phyloP scores from a whole-genome alignment of 2,329 filamentous ascomycete species.

The Teratosphaeria viscida region DNA sequence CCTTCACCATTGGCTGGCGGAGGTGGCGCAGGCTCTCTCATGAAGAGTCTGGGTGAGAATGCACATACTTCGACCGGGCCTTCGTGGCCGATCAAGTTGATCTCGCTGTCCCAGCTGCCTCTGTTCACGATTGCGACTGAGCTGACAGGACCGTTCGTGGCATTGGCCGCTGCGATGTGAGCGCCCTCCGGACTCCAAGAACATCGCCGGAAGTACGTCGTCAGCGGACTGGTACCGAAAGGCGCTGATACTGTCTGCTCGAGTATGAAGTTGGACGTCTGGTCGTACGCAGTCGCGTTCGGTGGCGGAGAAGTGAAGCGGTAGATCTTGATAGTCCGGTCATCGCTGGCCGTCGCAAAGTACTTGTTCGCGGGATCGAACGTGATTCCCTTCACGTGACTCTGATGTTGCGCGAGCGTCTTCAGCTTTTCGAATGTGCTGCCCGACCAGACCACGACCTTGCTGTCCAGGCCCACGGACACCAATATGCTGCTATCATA shows the following conservation, averaged over 20 bases:
- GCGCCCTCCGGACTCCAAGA: constrained; percentile 97
- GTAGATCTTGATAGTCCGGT: constrained; percentile 93
- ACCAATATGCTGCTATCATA: constrained; percentile 91
- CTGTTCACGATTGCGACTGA: constrained; percentile 94
- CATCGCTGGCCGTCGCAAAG: constrained; percentile 95
- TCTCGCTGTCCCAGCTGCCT: constrained; percentile 87
- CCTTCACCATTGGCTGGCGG: constrained; percentile 31
- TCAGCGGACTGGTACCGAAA: constrained; percentile 84
- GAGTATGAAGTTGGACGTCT: constrained; percentile 90
- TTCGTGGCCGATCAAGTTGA: constrained; percentile 95
- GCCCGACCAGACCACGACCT: constrained; percentile 96
- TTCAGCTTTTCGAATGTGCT: constrained; percentile 98
- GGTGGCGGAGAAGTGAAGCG: constrained; percentile 83
- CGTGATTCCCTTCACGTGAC: constrained; percentile 96
- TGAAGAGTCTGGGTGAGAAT: constrained; percentile 86
- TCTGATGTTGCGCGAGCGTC: constrained; percentile 83
- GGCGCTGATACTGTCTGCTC: constrained; percentile 84
- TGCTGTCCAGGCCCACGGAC: constrained; percentile 92
- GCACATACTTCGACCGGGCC: constrained; percentile 94
- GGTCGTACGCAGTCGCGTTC: constrained; percentile 88
- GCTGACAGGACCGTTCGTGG: constrained; percentile 92
- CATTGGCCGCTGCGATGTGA: constrained; percentile 93
- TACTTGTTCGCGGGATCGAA: constrained; percentile 99
- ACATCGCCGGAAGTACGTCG: constrained; percentile 90
- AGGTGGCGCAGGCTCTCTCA: constrained; percentile 48